Evolutionary conservation across 768 basidiomycete species (phyloP).

Genomic region (Hygrophoropsis aurantiaca): DNA sequence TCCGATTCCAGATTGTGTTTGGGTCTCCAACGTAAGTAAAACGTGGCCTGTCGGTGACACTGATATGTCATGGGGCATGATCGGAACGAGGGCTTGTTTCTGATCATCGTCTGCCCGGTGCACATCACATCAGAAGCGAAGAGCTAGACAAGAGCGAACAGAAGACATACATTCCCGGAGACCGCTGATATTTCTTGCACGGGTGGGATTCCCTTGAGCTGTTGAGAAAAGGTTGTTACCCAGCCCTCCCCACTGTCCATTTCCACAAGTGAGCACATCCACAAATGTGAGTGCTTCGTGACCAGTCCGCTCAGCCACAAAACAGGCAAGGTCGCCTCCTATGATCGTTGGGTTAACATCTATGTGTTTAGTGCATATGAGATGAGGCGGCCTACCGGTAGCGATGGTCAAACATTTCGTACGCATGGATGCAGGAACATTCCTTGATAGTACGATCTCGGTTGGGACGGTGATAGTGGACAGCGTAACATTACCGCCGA

Average conservation of each 20-base stretch:
- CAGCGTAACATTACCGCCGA: constrained; percentile 61
- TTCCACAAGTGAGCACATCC: constrained; percentile 75
- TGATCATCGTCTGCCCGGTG: constrained; percentile 60
- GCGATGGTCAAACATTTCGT: constrained; percentile 65
- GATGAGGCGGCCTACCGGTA: constrained; percentile 45
- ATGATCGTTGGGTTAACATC: constrained; percentile 5
- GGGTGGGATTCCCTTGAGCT: constrained; percentile 66
- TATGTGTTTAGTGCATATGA: too few species aligned
- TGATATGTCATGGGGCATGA: constrained; percentile 60
- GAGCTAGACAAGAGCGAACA: constrained; percentile 1
- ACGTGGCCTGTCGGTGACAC: constrained; percentile 79
- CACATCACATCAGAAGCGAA: constrained; percentile 6
- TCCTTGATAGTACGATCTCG: constrained; percentile 74
- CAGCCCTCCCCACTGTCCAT: constrained; percentile 81
- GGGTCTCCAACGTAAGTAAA: constrained; percentile 69
- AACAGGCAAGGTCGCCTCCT: constrained; percentile 80
- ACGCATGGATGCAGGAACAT: constrained; percentile 45
- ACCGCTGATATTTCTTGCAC: constrained; percentile 79
- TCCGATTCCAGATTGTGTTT: constrained; percentile 44
- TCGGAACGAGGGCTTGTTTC: constrained; percentile 56
- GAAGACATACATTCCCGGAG: constrained; percentile 78
- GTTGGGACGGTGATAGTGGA: constrained; percentile 79
- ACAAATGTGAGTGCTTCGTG: constrained; percentile 36
- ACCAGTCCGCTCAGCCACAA: constrained; percentile 61
- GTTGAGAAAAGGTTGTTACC: constrained; percentile 65